Conservation (phyloP, 2,329 filamentous ascomycete species). For the Sphaerulina populicola region DNA sequence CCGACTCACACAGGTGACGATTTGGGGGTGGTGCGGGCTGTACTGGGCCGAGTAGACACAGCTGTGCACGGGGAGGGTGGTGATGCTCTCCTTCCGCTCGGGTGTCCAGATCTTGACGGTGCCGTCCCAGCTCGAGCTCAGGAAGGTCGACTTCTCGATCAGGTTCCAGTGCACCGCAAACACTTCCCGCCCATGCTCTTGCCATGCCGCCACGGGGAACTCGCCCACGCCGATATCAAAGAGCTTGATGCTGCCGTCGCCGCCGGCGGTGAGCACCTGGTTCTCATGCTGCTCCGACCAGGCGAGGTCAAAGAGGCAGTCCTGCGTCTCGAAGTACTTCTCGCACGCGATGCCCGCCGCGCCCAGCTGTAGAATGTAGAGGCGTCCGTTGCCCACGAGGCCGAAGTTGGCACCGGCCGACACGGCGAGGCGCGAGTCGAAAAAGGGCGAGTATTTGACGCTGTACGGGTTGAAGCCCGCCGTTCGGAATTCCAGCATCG, state of each 20-base stretch:
- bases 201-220: conserved; percentile 85
- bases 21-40: conserved; percentile 74
- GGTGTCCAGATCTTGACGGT: conserved; percentile 95
- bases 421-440: conserved; percentile 87
- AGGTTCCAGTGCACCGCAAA: conserved; percentile 92
- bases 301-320: conserved; percentile 86
- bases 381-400: conserved; percentile 86
- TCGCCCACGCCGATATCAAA: conserved; percentile 75
- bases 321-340: conserved; percentile 92
- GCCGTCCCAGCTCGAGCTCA: conserved; percentile 91
- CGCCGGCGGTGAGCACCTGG: conserved; percentile 79
- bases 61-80: conserved; percentile 80
- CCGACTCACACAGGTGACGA: conserved; percentile 79
- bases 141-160: conserved; percentile 79
- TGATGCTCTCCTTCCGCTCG: conserved; percentile 54
- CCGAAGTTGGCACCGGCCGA: conserved; percentile 91
- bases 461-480: conserved; percentile 92
- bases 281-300: conserved; percentile 98
- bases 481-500: conserved; percentile 89
- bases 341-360: conserved; percentile 74
- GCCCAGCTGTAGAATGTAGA: conserved; percentile 77
- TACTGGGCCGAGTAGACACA: conserved; percentile 94
- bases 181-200: conserved; percentile 87
- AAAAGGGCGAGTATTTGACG: conserved; percentile 97
- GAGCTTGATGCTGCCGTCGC: conserved; percentile 89